Conservation (phyloP, 2,329 filamentous ascomycete genomes). For the Aspergillus costaricaensis region DNA sequence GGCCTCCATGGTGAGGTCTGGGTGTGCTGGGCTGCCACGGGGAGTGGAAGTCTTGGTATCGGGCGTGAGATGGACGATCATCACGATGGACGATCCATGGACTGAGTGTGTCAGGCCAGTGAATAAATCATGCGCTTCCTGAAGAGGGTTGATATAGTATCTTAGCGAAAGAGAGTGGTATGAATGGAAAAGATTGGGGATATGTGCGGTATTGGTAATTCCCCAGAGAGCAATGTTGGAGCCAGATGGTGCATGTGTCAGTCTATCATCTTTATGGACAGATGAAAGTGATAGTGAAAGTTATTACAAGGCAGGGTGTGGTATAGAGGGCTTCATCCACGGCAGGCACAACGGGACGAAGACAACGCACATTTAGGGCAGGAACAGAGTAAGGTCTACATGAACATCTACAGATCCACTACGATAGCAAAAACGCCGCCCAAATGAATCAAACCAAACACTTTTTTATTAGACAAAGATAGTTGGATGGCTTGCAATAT, state of each 20-base stretch:
- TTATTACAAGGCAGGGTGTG: neutral
- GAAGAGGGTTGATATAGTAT: neutral
- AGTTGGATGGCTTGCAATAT: conserved; percentile 32
- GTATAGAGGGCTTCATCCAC: too few relatives aligned
- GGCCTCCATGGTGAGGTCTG: neutral
- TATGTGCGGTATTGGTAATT: neutral
- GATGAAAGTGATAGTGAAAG: neutral
- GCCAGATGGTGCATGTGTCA: neutral
- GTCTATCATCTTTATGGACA: too few relatives aligned
- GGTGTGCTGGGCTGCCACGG: neutral
- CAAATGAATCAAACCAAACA: neutral
- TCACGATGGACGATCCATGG: neutral
- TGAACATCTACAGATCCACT: neutral
- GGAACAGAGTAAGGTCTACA: neutral
- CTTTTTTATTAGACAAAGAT: conserved; percentile 12
- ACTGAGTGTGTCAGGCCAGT: neutral
- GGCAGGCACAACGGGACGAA: neutral
- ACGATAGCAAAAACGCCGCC: neutral
- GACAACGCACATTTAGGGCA: neutral
- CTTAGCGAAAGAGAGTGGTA: neutral
- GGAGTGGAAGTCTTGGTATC: neutral
- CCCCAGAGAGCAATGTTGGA: neutral
- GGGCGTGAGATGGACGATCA: neutral
- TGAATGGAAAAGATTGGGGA: neutral
- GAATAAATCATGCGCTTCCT: neutral